Evolutionary conservation across 2,329 filamentous ascomycete species (phyloP), one percentile per base, ranked within the genome.

Genomic region (Clarireedia homoeocarpa): DNA sequence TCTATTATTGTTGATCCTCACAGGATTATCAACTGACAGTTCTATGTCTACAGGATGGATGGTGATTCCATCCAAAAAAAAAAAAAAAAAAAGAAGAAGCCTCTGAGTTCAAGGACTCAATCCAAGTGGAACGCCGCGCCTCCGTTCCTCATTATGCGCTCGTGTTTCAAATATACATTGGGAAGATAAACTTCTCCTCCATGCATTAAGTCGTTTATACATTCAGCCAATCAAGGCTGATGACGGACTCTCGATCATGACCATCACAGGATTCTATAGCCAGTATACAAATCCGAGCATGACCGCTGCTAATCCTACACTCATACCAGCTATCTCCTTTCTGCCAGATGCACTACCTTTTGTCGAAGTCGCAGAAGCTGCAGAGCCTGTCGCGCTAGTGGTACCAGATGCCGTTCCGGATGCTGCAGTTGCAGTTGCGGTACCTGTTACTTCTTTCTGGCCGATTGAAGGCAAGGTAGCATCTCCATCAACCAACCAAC

Each of bases 401-500:
- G 68, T 67, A n/a, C 64, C 64, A 14, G 70, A 69, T 30, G 69
- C 64, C 15, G 70, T 69, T 27, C 68, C 64, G 14, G 64, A 65
- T 20, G 69, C 68, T 26, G 68, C 65, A 10, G 65, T 66, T 14
- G 68, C 60, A 1, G 67, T 60, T 5, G 66, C 58, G 1, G 67
- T 66, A 55, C 65, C 65, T 44, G 55, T 52, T 59, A 58, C 24
- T 63, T 55, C 58, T 14, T 62, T 64, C 51, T 62, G 53, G 9
- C 85, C 88, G 6, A 94, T 63, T 2, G 81, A 84, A 0, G 91
- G 90, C 24, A 95, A 76, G 12, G 79, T 71, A 3, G 85, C 82
- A 61, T 84, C 82, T 15, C 87, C 85, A 63, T 89, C 74, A 3
- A 95, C 82, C 20, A 83, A 75, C 90, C 90, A 96, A 34, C 82